Evolutionary conservation across 23 red algal genomes (phyloP).

Genomic region (Gracilaria domingensis): DNA sequence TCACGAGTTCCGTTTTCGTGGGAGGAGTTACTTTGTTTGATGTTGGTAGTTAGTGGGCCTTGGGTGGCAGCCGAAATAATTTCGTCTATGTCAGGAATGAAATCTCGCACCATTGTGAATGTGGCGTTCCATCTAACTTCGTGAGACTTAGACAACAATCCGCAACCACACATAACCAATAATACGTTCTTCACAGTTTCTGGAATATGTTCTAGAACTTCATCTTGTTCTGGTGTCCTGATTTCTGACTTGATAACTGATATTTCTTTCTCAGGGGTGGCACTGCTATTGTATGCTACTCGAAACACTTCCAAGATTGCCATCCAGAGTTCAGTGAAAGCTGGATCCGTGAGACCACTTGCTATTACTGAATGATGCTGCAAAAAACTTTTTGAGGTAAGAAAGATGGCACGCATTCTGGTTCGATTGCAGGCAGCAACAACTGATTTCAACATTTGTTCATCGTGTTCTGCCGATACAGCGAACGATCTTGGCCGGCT

Average conservation of each 20-base stretch:
- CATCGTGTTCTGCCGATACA: constrained; percentile 57
- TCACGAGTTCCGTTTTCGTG: constrained; percentile 8
- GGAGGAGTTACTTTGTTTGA: constrained; percentile 28
- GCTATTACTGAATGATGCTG: constrained; percentile 78
- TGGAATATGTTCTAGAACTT: constrained; percentile 83
- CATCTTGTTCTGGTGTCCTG: constrained; percentile 46
- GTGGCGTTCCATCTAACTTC: constrained; percentile 66
- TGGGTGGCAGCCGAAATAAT: constrained; percentile 40
- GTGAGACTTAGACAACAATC: constrained; percentile 55
- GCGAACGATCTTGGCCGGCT: constrained; percentile 31
- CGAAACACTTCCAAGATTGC: constrained; percentile 77
- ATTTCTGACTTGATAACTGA: constrained; percentile 12
- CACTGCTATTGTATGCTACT: constrained; percentile 46
- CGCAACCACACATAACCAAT: constrained; percentile 84
- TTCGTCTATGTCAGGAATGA: constrained; percentile 64
- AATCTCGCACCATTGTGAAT: constrained; percentile 56
- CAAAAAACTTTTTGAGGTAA: constrained; percentile 77
- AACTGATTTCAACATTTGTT: constrained; percentile 52
- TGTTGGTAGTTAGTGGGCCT: constrained; percentile 20
- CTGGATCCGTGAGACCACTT: constrained; percentile 33
- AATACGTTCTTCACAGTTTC: constrained; percentile 93
- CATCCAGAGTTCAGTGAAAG: constrained; percentile 74
- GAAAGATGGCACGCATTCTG: constrained; percentile 57
- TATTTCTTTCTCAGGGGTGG: constrained; percentile 3
- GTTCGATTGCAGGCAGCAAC: constrained; percentile 59